Conservation (phyloP, 192 early-diverging fungal genomes). For the Backusella westeae region DNA sequence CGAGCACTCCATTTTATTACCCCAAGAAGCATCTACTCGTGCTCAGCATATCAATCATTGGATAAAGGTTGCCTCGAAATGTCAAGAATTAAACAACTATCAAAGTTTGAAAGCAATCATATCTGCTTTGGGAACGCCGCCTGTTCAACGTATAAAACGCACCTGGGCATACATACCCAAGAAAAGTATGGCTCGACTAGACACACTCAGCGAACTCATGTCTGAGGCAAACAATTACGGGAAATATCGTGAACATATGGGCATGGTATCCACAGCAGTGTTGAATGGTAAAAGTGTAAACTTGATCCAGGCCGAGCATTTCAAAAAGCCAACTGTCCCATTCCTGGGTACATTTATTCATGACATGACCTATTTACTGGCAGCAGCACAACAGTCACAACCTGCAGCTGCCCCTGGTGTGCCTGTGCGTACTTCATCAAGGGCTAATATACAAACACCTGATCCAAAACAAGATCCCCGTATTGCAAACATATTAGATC, state of each 20-base stretch:
- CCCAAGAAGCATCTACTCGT: conserved; percentile 51
- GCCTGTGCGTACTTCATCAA: conserved; percentile 37
- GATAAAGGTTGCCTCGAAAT: conserved; percentile 64
- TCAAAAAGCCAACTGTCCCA: conserved; percentile 61
- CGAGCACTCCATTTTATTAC: conserved; percentile 68
- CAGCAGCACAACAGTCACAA: conserved; percentile 50
- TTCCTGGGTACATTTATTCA: conserved; percentile 78
- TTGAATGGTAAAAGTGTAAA: conserved; percentile 13
- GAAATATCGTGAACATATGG: conserved; percentile 61
- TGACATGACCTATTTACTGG: conserved; percentile 71
- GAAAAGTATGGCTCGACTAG: conserved; percentile 57
- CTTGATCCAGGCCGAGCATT: conserved; percentile 6
- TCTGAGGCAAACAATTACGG: conserved; percentile 70
- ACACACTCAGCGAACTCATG: conserved; percentile 53
- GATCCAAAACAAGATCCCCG: conserved; percentile 47
- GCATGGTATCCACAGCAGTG: conserved; percentile 7
- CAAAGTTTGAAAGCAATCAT: conserved; percentile 71
- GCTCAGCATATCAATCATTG: conserved; percentile 62
- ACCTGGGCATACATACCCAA: conserved; percentile 73
- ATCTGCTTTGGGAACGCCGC: conserved; percentile 66
- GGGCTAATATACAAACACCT: background rate
- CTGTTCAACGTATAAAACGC: conserved; percentile 62
- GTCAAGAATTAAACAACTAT: conserved; percentile 61
- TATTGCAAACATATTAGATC: conserved; percentile 56
- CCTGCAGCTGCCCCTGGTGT: conserved; percentile 41